Base-by-base conservation (phyloP, 768 basidiomycete species). In the Boletus rubescentipes region DNA sequence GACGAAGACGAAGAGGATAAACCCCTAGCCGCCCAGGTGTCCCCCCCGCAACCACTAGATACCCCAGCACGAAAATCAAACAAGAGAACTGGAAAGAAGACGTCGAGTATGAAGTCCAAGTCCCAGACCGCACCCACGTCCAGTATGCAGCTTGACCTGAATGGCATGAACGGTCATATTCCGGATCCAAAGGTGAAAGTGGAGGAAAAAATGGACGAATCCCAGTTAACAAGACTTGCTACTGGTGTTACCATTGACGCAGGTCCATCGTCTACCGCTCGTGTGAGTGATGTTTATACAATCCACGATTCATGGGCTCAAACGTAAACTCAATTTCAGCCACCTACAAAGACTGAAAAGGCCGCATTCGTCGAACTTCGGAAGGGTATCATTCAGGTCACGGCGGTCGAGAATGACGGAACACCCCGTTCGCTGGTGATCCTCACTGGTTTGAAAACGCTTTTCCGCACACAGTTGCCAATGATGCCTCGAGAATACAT, bases 401-500 rank as follows among this genome's bases (percentile, higher is more conserved):
- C 81, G 0, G 84, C 93, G 18, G 91, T 97, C 1, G 85, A 89
- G 58, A 96, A 96, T 59, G 89, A 96, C 64, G 77, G 79, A 23
- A 73, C 84, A 41, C 84, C 89, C 3, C 83, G 85, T 30, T 91
- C 91, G 2, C 75, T 87, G 26, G 82, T 98, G 50, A 85, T 98
- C 53, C 81, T 98, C 49, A 93, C 93, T 4, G 92, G 93, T n/a
- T 77, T 98, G 53, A 98, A 98, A 73, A 94, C 92, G 9, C 84
- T 98, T 15, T 98, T 99, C 67, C 96, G 97, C 66, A 91, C 91
- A 61, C 97, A 99, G 70, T 74, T 99, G 2, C 97, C 97, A 8
- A 98, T 98, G 73, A 98, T 99, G 97, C 97, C 97, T 12, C 79
- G 93, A 64, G 97, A 98, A 68, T 99, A 99, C 67, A 98, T 99